Percentiles rank a stretch among this genome's conserved stretches.
Conservation (phyloP, 2,329 filamentous ascomycete genomes). For the Cytospora mali region DNA sequence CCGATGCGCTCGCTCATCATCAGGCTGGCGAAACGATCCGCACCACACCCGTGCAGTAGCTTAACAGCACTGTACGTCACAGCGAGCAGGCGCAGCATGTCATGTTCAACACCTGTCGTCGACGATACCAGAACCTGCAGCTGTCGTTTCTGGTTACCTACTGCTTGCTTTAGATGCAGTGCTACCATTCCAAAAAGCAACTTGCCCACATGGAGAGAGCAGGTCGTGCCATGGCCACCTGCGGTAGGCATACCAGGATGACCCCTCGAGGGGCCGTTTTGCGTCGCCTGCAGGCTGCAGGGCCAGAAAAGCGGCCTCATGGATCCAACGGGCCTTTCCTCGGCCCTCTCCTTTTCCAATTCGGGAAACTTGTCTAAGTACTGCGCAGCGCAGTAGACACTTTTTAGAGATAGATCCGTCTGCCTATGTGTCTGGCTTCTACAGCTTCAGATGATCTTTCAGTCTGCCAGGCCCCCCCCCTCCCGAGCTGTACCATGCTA, state of each 20-base stretch:
- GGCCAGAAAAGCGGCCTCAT: conserved; percentile 24
- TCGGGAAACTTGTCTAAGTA: conserved; percentile 23
- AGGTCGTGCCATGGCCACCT: conserved; percentile 13
- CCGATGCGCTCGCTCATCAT: not conserved
- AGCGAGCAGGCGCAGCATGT: not conserved
- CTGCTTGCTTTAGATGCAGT: conserved; percentile 12
- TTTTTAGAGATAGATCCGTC: too few species aligned
- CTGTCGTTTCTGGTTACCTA: conserved; percentile 9
- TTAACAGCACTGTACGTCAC: not conserved
- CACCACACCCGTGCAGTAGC: not conserved
- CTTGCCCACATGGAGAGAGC: conserved; percentile 19
- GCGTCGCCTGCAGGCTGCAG: conserved; percentile 24
- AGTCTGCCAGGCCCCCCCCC: too few species aligned
- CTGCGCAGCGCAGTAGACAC: not conserved
- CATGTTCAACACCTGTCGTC: not conserved
- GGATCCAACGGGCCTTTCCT: conserved; percentile 28
- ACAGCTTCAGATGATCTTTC: not conserved
- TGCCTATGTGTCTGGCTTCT: not conserved
- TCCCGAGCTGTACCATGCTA: not conserved
- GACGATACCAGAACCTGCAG: conserved; percentile 6
- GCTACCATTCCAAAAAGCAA: conserved; percentile 19
- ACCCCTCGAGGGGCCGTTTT: conserved; percentile 22
- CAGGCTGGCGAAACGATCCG: not conserved
- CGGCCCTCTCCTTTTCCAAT: conserved; percentile 15
- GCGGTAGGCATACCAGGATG: conserved; percentile 13